These are phyloP conservation scores for Xylaria sp. DNA, from an alignment of 2,329 filamentous ascomycete genomes.

Conservation along the genomic window DNA sequence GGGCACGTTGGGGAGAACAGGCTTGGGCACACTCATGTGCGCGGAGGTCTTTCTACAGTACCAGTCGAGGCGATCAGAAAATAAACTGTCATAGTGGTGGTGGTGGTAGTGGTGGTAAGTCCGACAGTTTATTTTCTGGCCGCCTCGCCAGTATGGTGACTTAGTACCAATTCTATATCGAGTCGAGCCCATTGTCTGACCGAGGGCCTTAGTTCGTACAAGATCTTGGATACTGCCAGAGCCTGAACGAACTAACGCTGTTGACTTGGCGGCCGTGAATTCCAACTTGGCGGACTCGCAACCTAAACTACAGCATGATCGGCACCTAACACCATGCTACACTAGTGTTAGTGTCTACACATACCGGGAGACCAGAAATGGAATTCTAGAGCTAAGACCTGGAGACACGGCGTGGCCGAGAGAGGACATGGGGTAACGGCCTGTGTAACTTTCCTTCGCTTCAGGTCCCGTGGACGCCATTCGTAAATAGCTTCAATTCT, in stretches of 20 bases:
- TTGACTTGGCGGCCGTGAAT: slow-evolving; percentile 17
- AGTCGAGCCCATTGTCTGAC: slow-evolving; percentile 1
- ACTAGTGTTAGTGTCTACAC: background rate
- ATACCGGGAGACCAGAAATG: background rate
- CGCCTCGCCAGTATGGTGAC: background rate
- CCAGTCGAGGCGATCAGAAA: too few relatives aligned
- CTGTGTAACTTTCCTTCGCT: background rate
- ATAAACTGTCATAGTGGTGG: too few relatives aligned
- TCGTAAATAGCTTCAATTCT: slow-evolving; percentile 3
- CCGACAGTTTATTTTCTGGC: too few relatives aligned
- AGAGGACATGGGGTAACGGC: slow-evolving; percentile 6
- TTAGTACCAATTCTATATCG: slow-evolving; percentile 6
- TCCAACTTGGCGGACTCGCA: slow-evolving; percentile 17
- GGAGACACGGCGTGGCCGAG: slow-evolving; percentile 27
- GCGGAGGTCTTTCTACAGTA: background rate
- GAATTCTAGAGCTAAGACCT: slow-evolving; percentile 23
- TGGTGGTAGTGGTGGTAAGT: too few relatives aligned
- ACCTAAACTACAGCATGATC: slow-evolving; percentile 14
- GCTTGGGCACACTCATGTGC: background rate
- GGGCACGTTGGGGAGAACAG: background rate
- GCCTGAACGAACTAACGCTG: background rate
- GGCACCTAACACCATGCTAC: background rate
- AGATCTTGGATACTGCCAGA: background rate
- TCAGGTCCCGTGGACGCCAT: slow-evolving; percentile 7
- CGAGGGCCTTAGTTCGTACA: background rate